phyloP scores from a whole-genome alignment of 1,284 basidiomycete genomes.

The Pholiota adiposa region DNA sequence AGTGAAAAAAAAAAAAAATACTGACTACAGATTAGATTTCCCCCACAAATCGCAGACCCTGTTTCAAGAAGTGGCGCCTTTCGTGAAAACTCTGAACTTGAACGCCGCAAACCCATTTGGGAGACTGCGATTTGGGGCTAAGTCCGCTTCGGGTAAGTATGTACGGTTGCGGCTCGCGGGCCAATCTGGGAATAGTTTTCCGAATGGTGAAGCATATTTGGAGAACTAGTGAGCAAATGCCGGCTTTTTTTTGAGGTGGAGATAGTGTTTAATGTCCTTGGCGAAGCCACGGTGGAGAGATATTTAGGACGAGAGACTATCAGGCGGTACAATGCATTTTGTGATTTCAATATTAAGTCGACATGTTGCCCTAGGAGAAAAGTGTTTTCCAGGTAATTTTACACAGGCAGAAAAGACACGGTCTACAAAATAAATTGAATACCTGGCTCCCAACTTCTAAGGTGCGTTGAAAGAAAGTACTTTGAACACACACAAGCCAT shows the following conservation, averaged over 20 bases:
- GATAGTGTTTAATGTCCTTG: neutral
- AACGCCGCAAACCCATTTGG: conserved; percentile 11
- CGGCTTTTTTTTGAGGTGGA: neutral
- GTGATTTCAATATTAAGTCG: neutral
- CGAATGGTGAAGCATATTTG: neutral
- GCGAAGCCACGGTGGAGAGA: neutral
- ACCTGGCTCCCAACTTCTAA: no score
- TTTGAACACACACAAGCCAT: no score
- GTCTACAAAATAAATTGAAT: no score
- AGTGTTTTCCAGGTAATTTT: no score
- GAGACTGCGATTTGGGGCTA: neutral
- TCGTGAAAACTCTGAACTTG: neutral
- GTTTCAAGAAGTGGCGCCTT: neutral
- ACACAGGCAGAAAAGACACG: no score
- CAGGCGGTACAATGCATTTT: no score
- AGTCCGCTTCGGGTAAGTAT: neutral
- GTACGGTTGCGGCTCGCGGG: neutral
- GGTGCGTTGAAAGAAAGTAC: no score
- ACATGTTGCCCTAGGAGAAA: neutral
- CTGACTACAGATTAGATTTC: neutral
- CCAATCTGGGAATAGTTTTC: neutral
- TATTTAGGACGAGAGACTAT: neutral
- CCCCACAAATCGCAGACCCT: neutral
- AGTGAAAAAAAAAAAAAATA: no score
- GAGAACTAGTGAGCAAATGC: neutral